phyloP scores from a whole-genome alignment of 306 rosid species.

The Hippophae tibetana region DNA sequence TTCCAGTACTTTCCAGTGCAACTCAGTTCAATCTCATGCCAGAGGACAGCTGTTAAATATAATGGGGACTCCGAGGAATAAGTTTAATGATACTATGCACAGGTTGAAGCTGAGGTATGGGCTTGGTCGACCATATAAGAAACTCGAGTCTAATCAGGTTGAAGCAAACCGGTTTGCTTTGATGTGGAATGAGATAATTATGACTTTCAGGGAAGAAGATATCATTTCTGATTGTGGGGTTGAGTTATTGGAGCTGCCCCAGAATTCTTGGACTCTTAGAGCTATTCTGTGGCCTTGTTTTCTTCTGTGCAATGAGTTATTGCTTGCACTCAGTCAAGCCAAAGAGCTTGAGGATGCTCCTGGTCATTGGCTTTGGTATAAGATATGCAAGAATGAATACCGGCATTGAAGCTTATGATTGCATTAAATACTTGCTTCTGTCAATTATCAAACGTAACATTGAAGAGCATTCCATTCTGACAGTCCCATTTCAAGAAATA shows the following conservation, averaged over 20 bases:
- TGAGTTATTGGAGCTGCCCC: constrained; percentile 83
- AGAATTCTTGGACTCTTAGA: constrained; percentile 77
- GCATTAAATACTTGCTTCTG: constrained; percentile 60
- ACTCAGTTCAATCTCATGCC: constrained; percentile 96
- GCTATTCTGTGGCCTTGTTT: constrained; percentile 95
- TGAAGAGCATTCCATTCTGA: constrained; percentile 84
- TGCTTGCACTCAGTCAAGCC: constrained; percentile 93
- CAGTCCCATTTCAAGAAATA: constrained; percentile 71
- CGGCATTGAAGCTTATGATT: constrained; percentile 81
- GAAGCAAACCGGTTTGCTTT: constrained; percentile 88
- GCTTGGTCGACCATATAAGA: constrained; percentile 73
- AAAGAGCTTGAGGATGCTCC: constrained; percentile 70
- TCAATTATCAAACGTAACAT: constrained; percentile 47
- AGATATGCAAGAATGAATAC: constrained; percentile 84
- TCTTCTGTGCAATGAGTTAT: constrained; percentile 86
- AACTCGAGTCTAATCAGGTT: constrained; percentile 80
- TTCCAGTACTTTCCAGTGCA: constrained; percentile 94
- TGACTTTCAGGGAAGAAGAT: constrained; percentile 91
- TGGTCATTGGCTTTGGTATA: constrained; percentile 69
- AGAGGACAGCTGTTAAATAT: constrained; percentile 75
- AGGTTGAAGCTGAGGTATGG: constrained; percentile 94
- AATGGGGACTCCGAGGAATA: constrained; percentile 62
- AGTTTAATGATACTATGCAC: constrained; percentile 74
- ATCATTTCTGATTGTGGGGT: constrained; percentile 73
- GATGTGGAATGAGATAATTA: constrained; percentile 89